Conservation (phyloP, 371 early-diverging fungal species). For the Actinomortierella wolfii region DNA sequence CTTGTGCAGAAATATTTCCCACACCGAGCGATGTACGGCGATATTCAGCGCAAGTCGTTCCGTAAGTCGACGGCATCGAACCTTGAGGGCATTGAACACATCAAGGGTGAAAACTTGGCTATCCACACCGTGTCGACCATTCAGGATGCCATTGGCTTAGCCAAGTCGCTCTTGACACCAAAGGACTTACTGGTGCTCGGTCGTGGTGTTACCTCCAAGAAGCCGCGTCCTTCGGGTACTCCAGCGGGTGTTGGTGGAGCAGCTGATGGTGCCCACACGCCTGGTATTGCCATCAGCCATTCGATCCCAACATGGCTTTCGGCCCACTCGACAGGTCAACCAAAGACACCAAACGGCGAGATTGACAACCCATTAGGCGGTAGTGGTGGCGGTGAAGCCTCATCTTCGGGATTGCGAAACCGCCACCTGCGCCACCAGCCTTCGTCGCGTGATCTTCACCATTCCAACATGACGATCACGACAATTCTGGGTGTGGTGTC, state of each 20-base stretch:
- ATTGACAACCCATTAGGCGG: slow-evolving; percentile 11
- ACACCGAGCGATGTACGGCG: slow-evolving; percentile 10
- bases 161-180: slow-evolving; percentile 21
- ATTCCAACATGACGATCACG: slow-evolving; percentile 27
- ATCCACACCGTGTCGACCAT: slow-evolving; percentile 23
- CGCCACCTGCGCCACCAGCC: slow-evolving; percentile 32
- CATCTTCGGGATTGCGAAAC: slow-evolving; percentile 9
- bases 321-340: too few species aligned
- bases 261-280: too few species aligned
- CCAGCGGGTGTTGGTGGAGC: too few species aligned
- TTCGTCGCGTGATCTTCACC: slow-evolving; percentile 37
- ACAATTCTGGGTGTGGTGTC: slow-evolving; percentile 25
- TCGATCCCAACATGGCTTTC: too few species aligned
- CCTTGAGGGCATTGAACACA: too few species aligned
- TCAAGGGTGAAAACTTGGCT: slow-evolving; percentile 17
- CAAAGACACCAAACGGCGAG: too few species aligned
- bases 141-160: slow-evolving; percentile 38
- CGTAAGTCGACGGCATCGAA: too few species aligned
- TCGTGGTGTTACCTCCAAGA: slow-evolving; percentile 26
- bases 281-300: too few species aligned
- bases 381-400: slow-evolving; percentile 4
- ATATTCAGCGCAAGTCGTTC: too few species aligned
- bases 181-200: slow-evolving; percentile 35
- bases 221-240: too few species aligned
- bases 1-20: slow-evolving; percentile 26